Percentiles rank a stretch among this genome's conserved stretches.
These are phyloP conservation scores for Aspergillus sp. DNA, from an alignment of 2,329 filamentous ascomycete species.

Conservation along the genomic window DNA sequence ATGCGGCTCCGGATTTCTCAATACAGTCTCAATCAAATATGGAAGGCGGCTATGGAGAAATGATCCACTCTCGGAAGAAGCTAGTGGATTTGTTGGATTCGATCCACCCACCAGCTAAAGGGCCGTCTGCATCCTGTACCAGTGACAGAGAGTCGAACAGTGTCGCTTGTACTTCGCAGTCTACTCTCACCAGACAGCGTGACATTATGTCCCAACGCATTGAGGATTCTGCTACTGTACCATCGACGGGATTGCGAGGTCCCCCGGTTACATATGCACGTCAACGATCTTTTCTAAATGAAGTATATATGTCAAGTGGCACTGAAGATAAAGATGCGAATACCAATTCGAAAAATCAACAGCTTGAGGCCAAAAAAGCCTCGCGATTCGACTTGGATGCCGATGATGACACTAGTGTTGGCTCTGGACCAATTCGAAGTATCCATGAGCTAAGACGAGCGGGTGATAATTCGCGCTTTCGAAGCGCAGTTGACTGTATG, in stretches of 20 bases:
- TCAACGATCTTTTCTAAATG: conserved; percentile 54
- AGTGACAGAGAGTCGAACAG: conserved; percentile 5
- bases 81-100: conserved; percentile 28
- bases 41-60: conserved; percentile 1
- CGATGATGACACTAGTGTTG: conserved; percentile 43
- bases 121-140: conserved; percentile 4
- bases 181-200: background rate
- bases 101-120: conserved; percentile 6
- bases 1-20: background rate
- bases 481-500: conserved; percentile 49
- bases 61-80: conserved; percentile 24
- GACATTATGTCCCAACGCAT: background rate
- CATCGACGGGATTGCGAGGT: conserved; percentile 22
- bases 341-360: conserved; percentile 1
- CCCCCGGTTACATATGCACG: conserved; percentile 53
- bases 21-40: background rate
- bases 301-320: conserved; percentile 28
- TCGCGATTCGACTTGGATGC: conserved; percentile 19
- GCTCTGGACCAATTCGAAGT: conserved; percentile 44
- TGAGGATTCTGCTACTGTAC: conserved; percentile 8
- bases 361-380: conserved; percentile 3
- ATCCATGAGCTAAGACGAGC: conserved; percentile 57
- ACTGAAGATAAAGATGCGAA: conserved; percentile 1
- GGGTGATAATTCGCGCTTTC: conserved; percentile 52
- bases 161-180: background rate